phyloP scores from a whole-genome alignment of 257 asterid genomes.

The Solanum habrochaites region DNA sequence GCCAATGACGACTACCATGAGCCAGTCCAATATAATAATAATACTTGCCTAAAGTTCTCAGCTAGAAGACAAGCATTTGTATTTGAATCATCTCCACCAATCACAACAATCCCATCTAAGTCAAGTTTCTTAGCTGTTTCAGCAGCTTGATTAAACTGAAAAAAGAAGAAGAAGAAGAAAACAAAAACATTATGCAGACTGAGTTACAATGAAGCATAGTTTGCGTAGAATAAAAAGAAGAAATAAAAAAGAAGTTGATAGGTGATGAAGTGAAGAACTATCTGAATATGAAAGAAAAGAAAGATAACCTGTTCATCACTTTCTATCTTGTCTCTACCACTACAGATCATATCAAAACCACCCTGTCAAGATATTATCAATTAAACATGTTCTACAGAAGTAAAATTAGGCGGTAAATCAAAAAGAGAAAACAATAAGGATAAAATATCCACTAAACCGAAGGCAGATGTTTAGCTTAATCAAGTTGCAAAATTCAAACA shows the following conservation, averaged over 20 bases:
- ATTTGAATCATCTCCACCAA: slow-evolving; percentile 99
- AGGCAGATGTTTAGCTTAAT: neutral
- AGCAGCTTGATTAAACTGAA: slow-evolving; percentile 93
- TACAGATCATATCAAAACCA: slow-evolving; percentile 95
- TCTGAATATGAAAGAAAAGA: neutral
- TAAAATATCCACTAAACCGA: neutral
- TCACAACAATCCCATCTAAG: slow-evolving; percentile 92
- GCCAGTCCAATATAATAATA: neutral
- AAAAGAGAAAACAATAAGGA: neutral
- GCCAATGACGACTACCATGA: neutral
- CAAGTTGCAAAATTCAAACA: neutral
- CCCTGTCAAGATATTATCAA: slow-evolving; percentile 36
- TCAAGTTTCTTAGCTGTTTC: slow-evolving; percentile 88
- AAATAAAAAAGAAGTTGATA: neutral
- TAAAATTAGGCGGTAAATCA: neutral
- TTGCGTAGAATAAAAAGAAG: neutral
- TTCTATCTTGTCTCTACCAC: slow-evolving; percentile 99
- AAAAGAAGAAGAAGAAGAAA: neutral
- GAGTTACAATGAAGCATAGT: neutral
- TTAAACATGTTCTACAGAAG: neutral
- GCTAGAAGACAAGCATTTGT: slow-evolving; percentile 99
- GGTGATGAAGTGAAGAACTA: neutral
- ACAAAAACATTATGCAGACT: neutral
- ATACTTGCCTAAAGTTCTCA: slow-evolving; percentile 48
- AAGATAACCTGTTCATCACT: slow-evolving; percentile 81